Evolutionary conservation across 1,139 yeast genomes (phyloP), one percentile per base, ranked within the genome.

Genomic region (Spencermartinsiella ligniputridi): DNA sequence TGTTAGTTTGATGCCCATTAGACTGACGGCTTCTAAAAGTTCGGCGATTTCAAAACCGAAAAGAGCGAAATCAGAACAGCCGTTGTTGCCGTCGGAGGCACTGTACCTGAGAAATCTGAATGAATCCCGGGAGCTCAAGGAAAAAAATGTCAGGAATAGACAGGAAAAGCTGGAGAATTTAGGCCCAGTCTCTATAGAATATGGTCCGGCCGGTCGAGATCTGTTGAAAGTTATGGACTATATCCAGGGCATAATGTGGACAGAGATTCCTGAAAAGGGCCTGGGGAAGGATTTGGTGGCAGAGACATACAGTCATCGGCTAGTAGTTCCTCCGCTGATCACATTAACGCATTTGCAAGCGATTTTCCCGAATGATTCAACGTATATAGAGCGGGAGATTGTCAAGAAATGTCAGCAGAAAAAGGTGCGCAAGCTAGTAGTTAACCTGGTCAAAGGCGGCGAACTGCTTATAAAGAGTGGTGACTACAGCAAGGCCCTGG

Each of bases 281-380:
- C 46, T 64, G 13, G 51, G 55, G 3, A 44, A 51, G 18, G 50
- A 52, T 11, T 46, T 48, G 8, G 43, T 48, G 4, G 62, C 59
- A 2, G 56, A 55, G n/a, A 52, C 60, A 1, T 51, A 46, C 20
- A 47, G 52, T 12, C 57, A 45, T 36, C 50, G 72, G 16, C 32
- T 47, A 16, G 35, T 53, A 0, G 51, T 70, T 17, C 78, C 79
- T 0, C 64, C 64, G 5, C 44, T 71, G 18, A 67, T 72, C 1
- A 56, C 68, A 19, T 46, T 61, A 22, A 61, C 65, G 3, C 78
- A 74, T 36, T 45, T 74, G 13, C 72, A 74, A 49, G 68, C 78
- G 0, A 48, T 74, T 2, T 67, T 67, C 37, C 62, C 68, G 1
- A 59, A 61, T 34, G 60, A 63, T 17, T 70, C 74, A 20, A 74